Evolutionary conservation across 2,329 filamentous ascomycete species (phyloP).

Genomic region (Xylaria sp.): DNA sequence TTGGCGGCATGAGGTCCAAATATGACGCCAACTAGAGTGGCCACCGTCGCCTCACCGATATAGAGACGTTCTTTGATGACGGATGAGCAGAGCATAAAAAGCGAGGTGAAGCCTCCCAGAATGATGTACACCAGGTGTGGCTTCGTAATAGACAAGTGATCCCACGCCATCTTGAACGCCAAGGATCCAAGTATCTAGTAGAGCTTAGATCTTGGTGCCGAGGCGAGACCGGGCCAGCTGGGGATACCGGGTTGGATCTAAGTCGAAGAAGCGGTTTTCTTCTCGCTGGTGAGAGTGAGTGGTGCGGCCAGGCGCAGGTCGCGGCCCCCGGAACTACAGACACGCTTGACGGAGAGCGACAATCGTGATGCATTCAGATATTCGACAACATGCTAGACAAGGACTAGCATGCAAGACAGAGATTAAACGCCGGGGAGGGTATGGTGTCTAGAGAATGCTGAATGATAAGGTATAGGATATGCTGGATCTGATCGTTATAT

Average conservation of each 20-base stretch:
- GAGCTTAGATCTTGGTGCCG: slow-evolving; percentile 22
- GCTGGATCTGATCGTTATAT: neutral
- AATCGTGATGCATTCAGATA: slow-evolving; percentile 51
- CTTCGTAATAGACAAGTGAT: slow-evolving; percentile 86
- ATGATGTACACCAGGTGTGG: slow-evolving; percentile 99
- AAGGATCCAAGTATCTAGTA: slow-evolving; percentile 15
- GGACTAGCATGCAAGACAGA: slow-evolving; percentile 2
- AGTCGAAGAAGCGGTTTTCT: slow-evolving; percentile 39
- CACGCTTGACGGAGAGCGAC: slow-evolving; percentile 41
- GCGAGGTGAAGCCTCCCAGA: slow-evolving; percentile 92
- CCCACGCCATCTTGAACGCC: slow-evolving; percentile 73
- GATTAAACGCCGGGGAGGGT: slow-evolving; percentile 1
- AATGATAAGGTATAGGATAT: neutral
- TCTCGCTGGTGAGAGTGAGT: slow-evolving; percentile 37
- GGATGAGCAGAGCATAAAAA: slow-evolving; percentile 98
- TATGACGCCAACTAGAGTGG: slow-evolving; percentile 86
- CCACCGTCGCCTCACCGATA: slow-evolving; percentile 97
- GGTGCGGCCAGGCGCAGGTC: slow-evolving; percentile 40
- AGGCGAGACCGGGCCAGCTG: slow-evolving; percentile 32
- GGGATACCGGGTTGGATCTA: slow-evolving; percentile 44
- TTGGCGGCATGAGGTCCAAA: slow-evolving; percentile 88
- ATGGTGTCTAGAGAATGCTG: neutral
- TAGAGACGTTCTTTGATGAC: slow-evolving; percentile 99
- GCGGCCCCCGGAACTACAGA: slow-evolving; percentile 44
- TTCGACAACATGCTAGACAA: slow-evolving; percentile 43